These are phyloP conservation scores for Mortierella sp. DNA, from an alignment of 371 early-diverging fungal species.

Conservation along the genomic window DNA sequence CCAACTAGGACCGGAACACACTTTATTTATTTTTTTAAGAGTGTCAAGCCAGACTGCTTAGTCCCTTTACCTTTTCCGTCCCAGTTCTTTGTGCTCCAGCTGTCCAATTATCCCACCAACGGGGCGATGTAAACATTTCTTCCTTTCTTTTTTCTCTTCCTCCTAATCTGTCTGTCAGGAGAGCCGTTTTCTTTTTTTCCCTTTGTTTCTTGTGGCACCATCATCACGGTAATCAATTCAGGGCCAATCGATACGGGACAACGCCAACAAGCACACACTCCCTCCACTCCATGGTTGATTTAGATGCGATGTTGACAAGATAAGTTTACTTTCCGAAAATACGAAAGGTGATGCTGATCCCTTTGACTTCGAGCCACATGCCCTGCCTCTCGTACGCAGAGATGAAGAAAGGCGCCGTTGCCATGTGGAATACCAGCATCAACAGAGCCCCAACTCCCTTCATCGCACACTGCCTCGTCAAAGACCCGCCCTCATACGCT, in stretches of 20 bases:
- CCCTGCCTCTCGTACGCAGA: constrained; percentile 28
- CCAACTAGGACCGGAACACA: neutral
- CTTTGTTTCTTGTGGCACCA: neutral
- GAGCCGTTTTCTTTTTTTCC: neutral
- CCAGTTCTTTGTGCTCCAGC: neutral
- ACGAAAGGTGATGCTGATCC: constrained; percentile 30
- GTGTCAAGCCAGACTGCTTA: neutral
- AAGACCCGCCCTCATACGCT: constrained; percentile 12
- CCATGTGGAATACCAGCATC: constrained; percentile 22
- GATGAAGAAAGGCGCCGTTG: constrained; percentile 41
- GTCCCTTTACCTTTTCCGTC: neutral
- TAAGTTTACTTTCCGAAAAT: constrained; percentile 13
- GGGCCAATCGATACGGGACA: no score
- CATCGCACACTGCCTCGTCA: neutral
- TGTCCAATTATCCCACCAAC: neutral
- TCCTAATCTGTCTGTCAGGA: neutral
- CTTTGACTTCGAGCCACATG: constrained; percentile 35
- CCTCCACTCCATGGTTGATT: no score
- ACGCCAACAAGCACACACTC: no score
- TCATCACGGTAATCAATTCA: neutral
- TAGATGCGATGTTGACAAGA: neutral
- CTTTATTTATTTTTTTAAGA: neutral
- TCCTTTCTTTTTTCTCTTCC: no score
- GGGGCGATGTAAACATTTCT: neutral
- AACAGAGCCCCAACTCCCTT: constrained; percentile 14